Base-by-base conservation (phyloP, 2,329 filamentous ascomycete species). In the Scedosporium aurantiacum region DNA sequence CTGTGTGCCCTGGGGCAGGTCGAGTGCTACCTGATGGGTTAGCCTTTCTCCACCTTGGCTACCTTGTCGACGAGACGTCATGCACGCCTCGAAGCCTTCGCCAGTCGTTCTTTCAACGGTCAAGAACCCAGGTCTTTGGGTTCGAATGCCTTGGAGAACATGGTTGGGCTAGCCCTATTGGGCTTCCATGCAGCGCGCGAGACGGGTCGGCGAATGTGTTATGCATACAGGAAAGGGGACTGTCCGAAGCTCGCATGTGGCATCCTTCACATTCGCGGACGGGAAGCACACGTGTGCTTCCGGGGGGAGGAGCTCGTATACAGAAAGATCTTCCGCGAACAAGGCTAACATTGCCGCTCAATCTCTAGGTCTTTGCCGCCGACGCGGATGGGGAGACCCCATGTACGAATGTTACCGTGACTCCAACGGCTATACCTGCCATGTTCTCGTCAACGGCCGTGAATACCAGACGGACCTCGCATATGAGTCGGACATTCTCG, bases 381-480 rank as follows among this genome's bases (percentile, higher is more conserved):
- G 93, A 69, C 91, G 93, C 74, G 90, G 91, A 75, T 97, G 93
- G 93, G 86, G 85, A 67, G 90, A 96, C 73, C 93, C 93, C 69
- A 82, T 85, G 72, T 97, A 96, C 81, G 88, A 94, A 76, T 87
- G 87, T 70, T 91, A 88, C 80, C 83, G 82, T 67, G 86, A 86
- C 69, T 77, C 81, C 66, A 83, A 79, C 68, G 92, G 92, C 71
- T 96, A 88, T 75, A 90, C 88, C 63, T 97, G 92, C 78, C 87
- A 91, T 63, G 93, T 96, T 62, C 84, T 94, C 65, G 93, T 97
- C 72, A 97, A 97, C 78, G 95, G 95, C 68, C 89, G 93, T 71
- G 91, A 96, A 78, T 97, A 97, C 78, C 90, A 92, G 73, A 96
- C 92, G 52, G 91, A 96, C 73, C 82, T 89, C 43, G 83, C 87